Percentiles rank a stretch among this genome's conserved stretches.
phyloP scores from a whole-genome alignment of 179 eudicot genomes.

The Gypsophila paniculata region DNA sequence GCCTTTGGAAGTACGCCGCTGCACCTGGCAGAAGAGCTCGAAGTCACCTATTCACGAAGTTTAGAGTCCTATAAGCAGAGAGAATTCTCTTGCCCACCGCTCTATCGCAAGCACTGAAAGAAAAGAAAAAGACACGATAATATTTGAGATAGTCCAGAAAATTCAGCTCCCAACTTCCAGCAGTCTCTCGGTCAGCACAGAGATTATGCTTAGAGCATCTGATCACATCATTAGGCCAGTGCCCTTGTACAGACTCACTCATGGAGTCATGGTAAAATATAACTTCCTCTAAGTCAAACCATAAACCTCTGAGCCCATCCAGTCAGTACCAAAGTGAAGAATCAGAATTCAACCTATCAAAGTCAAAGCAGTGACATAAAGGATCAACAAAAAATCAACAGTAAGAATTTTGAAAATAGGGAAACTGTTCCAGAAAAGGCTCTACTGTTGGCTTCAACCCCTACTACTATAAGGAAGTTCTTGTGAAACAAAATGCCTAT shows the following conservation, averaged over 20 bases:
- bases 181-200: constrained; percentile 88
- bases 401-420: constrained; percentile 67
- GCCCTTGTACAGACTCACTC: constrained; percentile 87
- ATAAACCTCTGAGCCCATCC: constrained; percentile 95
- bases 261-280: constrained; percentile 49
- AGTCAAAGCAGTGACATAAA: constrained; percentile 75
- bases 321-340: constrained; percentile 89
- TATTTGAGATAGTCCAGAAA: constrained; percentile 68
- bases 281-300: constrained; percentile 80
- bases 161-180: constrained; percentile 81
- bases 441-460: constrained; percentile 47
- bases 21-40: no score
- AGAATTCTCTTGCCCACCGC: constrained; percentile 40
- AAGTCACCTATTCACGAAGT: no score
- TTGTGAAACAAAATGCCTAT: constrained; percentile 60
- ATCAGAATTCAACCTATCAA: constrained; percentile 98
- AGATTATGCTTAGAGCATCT: constrained; percentile 69
- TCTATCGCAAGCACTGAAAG: constrained; percentile 67
- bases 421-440: constrained; percentile 94
- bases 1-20: constrained; percentile 54
- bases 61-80: constrained; percentile 22
- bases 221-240: constrained; percentile 86
- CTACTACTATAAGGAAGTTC: constrained; percentile 51
- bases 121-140: constrained; percentile 76
- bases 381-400: constrained; percentile 66